Percentiles rank a stretch among this genome's conserved stretches.
phyloP scores from a whole-genome alignment of 2,329 filamentous ascomycete species.

The Cordyceps javanica region DNA sequence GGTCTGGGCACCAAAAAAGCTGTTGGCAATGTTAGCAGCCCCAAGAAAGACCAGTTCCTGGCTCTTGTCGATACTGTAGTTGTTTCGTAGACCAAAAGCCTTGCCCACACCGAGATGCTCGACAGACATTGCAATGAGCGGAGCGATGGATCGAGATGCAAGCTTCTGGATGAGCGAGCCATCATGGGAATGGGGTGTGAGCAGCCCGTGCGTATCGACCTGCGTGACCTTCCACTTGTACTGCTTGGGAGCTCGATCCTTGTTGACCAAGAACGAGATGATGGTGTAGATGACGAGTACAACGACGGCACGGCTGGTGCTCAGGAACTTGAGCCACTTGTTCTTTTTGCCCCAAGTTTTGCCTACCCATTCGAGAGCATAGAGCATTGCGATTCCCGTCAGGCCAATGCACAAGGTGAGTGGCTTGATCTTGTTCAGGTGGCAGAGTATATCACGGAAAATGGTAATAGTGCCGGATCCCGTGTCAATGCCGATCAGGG shows the following conservation, averaged over 20 bases:
- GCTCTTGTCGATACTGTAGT: constrained; percentile 57
- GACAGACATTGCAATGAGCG: constrained; percentile 54
- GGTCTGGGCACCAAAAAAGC: constrained; percentile 58
- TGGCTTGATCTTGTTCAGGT: constrained; percentile 51
- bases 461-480: constrained; percentile 48
- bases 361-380: constrained; percentile 50
- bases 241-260: constrained; percentile 36
- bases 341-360: constrained; percentile 53
- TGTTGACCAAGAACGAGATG: constrained; percentile 58
- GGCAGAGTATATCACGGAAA: constrained; percentile 51
- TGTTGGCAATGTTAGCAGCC: constrained; percentile 56
- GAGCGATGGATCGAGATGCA: constrained; percentile 48
- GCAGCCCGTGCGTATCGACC: constrained; percentile 49
- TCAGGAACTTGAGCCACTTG: constrained; percentile 51
- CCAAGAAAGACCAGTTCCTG: constrained; percentile 62
- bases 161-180: constrained; percentile 45
- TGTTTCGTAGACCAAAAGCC: constrained; percentile 55
- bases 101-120: constrained; percentile 61
- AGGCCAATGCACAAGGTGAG: constrained; percentile 56
- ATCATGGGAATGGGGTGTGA: constrained; percentile 42
- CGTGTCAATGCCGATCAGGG: constrained; percentile 51
- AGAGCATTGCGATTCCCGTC: constrained; percentile 48
- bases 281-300: constrained; percentile 56
- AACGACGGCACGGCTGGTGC: constrained; percentile 55
- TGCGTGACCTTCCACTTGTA: constrained; percentile 52